These are phyloP conservation scores for Solanum sejunctum DNA, from an alignment of 257 asterid genomes.

Conservation along the genomic window DNA sequence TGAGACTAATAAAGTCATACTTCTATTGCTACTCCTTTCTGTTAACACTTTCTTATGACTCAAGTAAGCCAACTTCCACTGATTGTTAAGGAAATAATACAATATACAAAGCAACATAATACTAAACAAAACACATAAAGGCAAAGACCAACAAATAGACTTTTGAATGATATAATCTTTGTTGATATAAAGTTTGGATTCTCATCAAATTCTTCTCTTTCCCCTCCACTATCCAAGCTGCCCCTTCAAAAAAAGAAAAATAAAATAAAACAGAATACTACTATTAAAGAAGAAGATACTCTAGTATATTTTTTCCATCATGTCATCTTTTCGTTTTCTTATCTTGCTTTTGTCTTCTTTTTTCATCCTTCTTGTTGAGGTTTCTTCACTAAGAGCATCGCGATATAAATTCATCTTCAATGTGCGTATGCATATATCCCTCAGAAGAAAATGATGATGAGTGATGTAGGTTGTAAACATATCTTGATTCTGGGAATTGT, in stretches of 20 bases:
- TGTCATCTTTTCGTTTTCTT: conserved; percentile 19
- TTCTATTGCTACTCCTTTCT: background rate
- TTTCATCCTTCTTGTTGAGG: background rate
- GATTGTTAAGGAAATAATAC: background rate
- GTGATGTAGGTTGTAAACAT: background rate
- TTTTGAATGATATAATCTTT: background rate
- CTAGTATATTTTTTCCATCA: conserved; percentile 6
- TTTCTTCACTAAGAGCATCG: background rate
- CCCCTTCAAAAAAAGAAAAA: background rate
- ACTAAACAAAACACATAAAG: background rate
- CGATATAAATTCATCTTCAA: background rate
- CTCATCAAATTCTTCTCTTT: background rate
- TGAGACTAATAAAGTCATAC: background rate
- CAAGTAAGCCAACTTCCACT: background rate
- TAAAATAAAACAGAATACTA: background rate
- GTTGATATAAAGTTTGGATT: background rate
- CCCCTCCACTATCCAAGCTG: background rate
- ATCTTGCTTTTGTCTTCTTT: background rate
- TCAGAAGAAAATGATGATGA: background rate
- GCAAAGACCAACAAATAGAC: background rate
- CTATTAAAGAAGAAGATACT: background rate
- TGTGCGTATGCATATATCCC: background rate
- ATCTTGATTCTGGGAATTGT: background rate
- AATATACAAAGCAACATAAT: background rate
- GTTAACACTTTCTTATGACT: background rate